Base-by-base conservation (phyloP, 2,329 filamentous ascomycete genomes). In the Cladosporium sp. region DNA sequence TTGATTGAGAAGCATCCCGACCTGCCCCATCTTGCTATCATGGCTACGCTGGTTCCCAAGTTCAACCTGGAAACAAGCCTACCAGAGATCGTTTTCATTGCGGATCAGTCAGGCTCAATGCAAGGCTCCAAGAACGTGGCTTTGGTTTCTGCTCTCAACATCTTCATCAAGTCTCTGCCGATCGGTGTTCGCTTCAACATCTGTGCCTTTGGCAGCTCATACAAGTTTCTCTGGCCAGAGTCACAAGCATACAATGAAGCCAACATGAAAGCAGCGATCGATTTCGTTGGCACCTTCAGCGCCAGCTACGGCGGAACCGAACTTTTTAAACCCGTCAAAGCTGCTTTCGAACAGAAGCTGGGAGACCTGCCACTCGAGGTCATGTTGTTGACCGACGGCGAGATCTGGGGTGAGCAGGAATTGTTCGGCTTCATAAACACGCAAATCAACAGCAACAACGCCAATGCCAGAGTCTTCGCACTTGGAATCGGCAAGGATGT, bases 61-160 rank as follows among this genome's bases (percentile, higher is more conserved):
- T 89, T 90, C 71, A 76, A 77, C n/a, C 73, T 89, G 0, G 82
- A 83, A 0, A 67, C 78, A 0, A 75, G 78, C 8, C 73, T 70
- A 17, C 80, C 80, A 0, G 88, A 91, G 66, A 79, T 91, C 20
- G 82, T 91, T 17, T 90, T 91, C 62, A 74, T 91, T 4, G 87
- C 85, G 56, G 88, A 91, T 68, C 80, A 87, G 52, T 89, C 85
- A 57, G 87, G 86, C 0, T 88, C 85, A 58, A 88, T 88, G 86
- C 24, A 40, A 0, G 66, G 70, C 0, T 61, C 62, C 4, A 81
- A 79, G 37, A 87, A 87, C 1, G 61, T 63, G 0, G 78, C 83
- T 32, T 75, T 86, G 3, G 73, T 78, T 22, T 71, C 78, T 1
- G 84, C 85, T 0, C 74, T 89, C 20, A 77, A 80, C 4, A 74